Conservation (phyloP, 352 stramenopile genomes). For the Halophytophthora polymorphica region DNA sequence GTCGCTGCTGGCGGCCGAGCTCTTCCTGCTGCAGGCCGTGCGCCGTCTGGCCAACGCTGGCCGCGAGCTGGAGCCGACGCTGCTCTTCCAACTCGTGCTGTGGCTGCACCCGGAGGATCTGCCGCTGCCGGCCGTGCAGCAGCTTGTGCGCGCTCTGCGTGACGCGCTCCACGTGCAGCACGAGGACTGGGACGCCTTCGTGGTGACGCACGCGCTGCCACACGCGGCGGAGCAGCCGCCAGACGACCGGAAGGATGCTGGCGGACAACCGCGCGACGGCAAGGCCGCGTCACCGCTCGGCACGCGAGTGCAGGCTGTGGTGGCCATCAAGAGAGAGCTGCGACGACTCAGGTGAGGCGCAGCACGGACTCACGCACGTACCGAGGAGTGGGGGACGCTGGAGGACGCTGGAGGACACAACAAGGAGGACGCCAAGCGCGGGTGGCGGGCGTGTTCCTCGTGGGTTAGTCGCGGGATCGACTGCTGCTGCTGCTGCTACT, state of each 20-base stretch:
- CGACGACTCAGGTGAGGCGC: no score
- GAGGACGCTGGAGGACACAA: no score
- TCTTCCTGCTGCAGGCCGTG: conserved; percentile 55
- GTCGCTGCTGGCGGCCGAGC: conserved; percentile 40
- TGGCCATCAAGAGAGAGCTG: no score
- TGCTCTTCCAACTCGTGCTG: conserved; percentile 47
- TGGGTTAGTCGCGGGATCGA: conserved; percentile 12
- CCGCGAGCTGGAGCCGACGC: conserved; percentile 31
- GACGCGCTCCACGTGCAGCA: conserved; percentile 27
- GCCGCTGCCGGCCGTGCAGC: conserved; percentile 34
- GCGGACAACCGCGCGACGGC: not conserved
- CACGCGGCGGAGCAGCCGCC: conserved; percentile 22
- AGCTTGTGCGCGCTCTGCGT: conserved; percentile 48
- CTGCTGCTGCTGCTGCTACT: not conserved
- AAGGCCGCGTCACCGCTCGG: conserved; percentile 5
- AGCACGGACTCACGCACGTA: no score
- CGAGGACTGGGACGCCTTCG: conserved; percentile 48
- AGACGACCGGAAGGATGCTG: conserved; percentile 14
- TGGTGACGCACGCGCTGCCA: conserved; percentile 28
- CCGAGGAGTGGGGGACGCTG: no score
- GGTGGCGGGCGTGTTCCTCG: conserved; percentile 2
- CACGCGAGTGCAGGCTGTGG: conserved; percentile 4
- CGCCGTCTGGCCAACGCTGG: conserved; percentile 39
- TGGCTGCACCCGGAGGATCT: conserved; percentile 51
- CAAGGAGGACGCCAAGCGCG: no score